Conservation (phyloP, 495 filamentous ascomycete species). For the Penicillium pulvis region DNA sequence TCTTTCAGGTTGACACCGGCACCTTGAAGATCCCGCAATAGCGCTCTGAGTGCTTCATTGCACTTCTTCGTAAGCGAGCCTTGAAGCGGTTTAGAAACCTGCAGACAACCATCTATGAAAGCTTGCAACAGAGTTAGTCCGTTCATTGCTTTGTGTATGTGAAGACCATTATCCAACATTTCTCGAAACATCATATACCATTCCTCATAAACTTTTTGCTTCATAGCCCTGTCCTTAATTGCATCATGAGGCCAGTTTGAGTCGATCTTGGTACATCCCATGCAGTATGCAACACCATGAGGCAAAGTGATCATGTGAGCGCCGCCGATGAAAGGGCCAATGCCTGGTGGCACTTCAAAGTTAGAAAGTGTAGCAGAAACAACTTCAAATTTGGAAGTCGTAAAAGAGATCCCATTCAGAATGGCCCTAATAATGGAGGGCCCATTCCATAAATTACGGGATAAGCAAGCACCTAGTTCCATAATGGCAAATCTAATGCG, state of each 20-base stretch:
- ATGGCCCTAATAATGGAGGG: neutral
- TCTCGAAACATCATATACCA: slow-evolving; percentile 1
- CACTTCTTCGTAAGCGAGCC: neutral
- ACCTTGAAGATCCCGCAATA: neutral
- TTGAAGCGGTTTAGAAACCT: neutral
- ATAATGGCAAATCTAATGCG: neutral
- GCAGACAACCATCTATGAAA: slow-evolving; percentile 1
- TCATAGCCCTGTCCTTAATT: neutral
- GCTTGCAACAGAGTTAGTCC: neutral
- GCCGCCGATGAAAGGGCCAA: neutral
- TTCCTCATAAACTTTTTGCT: neutral
- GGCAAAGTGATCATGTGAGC: neutral
- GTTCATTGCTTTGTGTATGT: neutral
- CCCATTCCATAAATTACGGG: neutral
- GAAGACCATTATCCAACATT: neutral
- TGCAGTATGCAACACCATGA: neutral
- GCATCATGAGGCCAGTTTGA: neutral
- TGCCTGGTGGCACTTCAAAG: neutral
- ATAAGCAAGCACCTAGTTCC: neutral
- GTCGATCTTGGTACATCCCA: neutral
- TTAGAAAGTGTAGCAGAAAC: neutral
- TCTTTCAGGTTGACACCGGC: neutral
- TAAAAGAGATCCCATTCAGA: neutral
- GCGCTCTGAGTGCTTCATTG: neutral
- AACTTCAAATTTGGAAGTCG: neutral